phyloP scores from a whole-genome alignment of 495 filamentous ascomycete species.

The Penicillium verhagenii region DNA sequence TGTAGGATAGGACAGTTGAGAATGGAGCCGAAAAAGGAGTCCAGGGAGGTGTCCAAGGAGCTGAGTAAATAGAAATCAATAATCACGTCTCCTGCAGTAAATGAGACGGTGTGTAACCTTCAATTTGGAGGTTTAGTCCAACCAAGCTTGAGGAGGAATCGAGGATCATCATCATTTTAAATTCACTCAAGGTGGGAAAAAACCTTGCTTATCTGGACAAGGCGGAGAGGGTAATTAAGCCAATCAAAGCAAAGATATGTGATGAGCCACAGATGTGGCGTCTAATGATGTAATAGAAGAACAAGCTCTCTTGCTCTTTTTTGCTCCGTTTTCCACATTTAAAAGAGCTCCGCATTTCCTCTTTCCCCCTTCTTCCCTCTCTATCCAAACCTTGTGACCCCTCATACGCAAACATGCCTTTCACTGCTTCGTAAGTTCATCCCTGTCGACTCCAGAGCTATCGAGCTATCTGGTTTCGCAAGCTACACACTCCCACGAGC shows the following conservation, averaged over 20 bases:
- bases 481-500: neutral
- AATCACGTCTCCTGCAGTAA: too few relatives aligned
- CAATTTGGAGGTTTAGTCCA: neutral
- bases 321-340: conserved; percentile 10
- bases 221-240: neutral
- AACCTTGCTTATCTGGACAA: conserved; percentile 2
- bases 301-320: conserved; percentile 11
- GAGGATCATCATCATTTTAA: neutral
- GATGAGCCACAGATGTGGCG: conserved; percentile 14
- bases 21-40: conserved; percentile 2
- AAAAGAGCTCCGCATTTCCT: conserved; percentile 21
- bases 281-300: conserved; percentile 23
- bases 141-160: too few relatives aligned
- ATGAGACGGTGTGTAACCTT: too few relatives aligned
- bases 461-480: neutral
- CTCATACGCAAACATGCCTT: conserved; percentile 51
- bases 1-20: conserved; percentile 19
- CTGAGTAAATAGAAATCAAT: neutral
- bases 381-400: neutral
- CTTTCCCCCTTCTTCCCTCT: conserved; percentile 3
- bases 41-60: neutral
- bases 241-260: neutral
- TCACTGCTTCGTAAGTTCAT: conserved; percentile 60
- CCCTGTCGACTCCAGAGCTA: neutral
- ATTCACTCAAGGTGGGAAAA: neutral